Evolutionary conservation across 2,329 filamentous ascomycete species (phyloP).

Genomic region (Colletotrichum sidae): DNA sequence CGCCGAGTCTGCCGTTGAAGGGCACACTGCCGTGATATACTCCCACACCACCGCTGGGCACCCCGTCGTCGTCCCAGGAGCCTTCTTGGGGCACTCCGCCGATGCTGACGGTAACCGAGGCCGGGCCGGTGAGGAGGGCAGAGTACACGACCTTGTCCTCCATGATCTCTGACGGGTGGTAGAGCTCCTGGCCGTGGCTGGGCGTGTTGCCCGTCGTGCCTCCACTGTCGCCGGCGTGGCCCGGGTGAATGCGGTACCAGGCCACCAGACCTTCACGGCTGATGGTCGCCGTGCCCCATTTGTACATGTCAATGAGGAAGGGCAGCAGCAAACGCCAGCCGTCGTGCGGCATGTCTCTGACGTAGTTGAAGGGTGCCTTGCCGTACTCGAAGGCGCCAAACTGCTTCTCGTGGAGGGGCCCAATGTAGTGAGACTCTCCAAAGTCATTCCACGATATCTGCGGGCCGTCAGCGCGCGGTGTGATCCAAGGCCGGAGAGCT

Average conservation of each 20-base stretch:
- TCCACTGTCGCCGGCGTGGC: slow-evolving; percentile 40
- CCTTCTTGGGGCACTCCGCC: slow-evolving; percentile 38
- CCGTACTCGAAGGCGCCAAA: slow-evolving; percentile 34
- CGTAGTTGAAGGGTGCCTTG: slow-evolving; percentile 53
- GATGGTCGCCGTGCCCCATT: slow-evolving; percentile 43
- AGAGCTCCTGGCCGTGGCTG: slow-evolving; percentile 41
- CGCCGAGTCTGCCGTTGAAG: slow-evolving; percentile 41
- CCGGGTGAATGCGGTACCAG: slow-evolving; percentile 44
- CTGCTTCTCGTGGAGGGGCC: slow-evolving; percentile 51
- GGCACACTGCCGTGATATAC: slow-evolving; percentile 46
- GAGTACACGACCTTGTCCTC: slow-evolving; percentile 41
- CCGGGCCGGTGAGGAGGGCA: slow-evolving; percentile 43
- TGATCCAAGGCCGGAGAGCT: too few relatives aligned
- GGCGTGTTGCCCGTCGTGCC: slow-evolving; percentile 45
- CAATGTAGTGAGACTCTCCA: slow-evolving; percentile 67
- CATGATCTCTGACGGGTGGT: slow-evolving; percentile 39
- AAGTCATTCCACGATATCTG: slow-evolving; percentile 58
- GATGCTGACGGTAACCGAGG: slow-evolving; percentile 44
- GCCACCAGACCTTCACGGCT: slow-evolving; percentile 41
- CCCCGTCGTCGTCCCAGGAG: slow-evolving; percentile 39
- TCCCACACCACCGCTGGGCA: slow-evolving; percentile 43
- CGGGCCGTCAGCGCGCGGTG: not conserved
- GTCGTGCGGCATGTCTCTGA: slow-evolving; percentile 60
- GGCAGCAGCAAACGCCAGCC: slow-evolving; percentile 61
- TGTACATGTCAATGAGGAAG: slow-evolving; percentile 49